Percentiles rank a stretch among this genome's conserved stretches.
phyloP scores from a whole-genome alignment of 2,329 filamentous ascomycete genomes.

The Talaromyces piceae region DNA sequence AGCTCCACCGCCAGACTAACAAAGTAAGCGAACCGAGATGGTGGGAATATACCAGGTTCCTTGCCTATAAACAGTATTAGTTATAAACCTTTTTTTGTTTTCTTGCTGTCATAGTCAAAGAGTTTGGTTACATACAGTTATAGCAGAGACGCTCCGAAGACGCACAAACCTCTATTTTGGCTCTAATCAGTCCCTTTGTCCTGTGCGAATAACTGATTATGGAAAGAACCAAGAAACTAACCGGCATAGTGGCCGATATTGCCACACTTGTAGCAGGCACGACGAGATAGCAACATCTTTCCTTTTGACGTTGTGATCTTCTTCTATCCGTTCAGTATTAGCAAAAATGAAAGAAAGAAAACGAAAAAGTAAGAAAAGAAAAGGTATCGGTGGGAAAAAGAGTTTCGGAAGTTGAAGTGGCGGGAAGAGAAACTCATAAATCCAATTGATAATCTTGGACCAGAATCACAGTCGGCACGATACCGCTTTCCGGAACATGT shows the following conservation, averaged over 20 bases:
- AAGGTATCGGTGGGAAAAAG: too few relatives aligned
- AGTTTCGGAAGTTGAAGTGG: too few relatives aligned
- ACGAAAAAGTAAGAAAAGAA: not conserved
- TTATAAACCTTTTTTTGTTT: not conserved
- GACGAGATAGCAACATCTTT: conserved; percentile 73
- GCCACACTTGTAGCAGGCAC: conserved; percentile 71
- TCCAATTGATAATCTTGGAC: too few relatives aligned
- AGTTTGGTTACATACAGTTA: conserved; percentile 66
- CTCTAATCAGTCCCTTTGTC: conserved; percentile 43
- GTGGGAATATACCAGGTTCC: conserved; percentile 35
- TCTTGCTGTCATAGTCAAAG: too few relatives aligned
- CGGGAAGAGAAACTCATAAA: too few relatives aligned
- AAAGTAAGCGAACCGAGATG: conserved; percentile 9
- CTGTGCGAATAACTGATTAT: conserved; percentile 43
- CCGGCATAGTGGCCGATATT: conserved; percentile 65
- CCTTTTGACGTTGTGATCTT: not conserved
- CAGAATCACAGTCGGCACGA: too few relatives aligned
- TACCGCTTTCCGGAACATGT: too few relatives aligned
- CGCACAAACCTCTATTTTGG: conserved; percentile 80
- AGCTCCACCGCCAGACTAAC: not conserved
- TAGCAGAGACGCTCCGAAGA: conserved; percentile 98
- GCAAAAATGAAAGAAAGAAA: conserved; percentile 26
- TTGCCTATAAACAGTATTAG: conserved; percentile 30
- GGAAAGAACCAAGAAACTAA: conserved; percentile 23
- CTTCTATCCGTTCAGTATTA: not conserved